Base-by-base conservation (phyloP, 208 protist species). In the Wallacemonas sp. region DNA sequence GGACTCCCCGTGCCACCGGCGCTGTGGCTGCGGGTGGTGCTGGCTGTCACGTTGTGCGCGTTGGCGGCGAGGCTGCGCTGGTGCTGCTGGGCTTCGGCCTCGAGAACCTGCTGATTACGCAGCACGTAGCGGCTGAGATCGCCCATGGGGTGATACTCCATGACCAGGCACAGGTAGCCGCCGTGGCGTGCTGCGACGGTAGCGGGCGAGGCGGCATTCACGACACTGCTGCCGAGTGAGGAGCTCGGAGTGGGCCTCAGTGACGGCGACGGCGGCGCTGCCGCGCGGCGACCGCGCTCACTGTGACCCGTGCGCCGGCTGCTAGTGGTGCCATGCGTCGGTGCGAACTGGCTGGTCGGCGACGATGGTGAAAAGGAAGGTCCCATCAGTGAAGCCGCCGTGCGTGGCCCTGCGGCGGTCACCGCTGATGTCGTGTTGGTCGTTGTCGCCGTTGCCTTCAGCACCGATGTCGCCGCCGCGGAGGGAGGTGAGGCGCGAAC, bases 141-240 rank as follows among this genome's bases (percentile, higher is more conserved):
- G 2, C 89, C 89, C 73, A 86, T 76, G 10, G 81, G 70, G 66
- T 95, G 85, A 64, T 90, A 89, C 57, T 89, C 81, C 79, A 93
- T 88, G 3, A 95, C 84, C 32, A 95, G 76, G 41, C 83, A 91
- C 27, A 95, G 59, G 50, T 91, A 93, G 0, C 89, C 75, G 29
- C 62, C 81, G 59, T 76, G 73, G 3, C 61, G 41, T 4, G 62
- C 73, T 44, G 30, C 73, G 52, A 6, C 38, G 30, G 36, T 71
- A 32, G 24, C 53, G 48, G 27, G 33, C 42, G 58, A 36, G 32
- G 26, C 39, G 41, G 37, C 60, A 8, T 21, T 44, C 24, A 52
- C 30, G 29, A 60, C 69, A 61, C 64, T 66, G 58, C 45, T 79
- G 34, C 46, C 63, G 19, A 62, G 46, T 10, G 68, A 60, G 9